These are phyloP conservation scores for Cryphonectria naterciae DNA, from an alignment of 2,329 filamentous ascomycete genomes.

Conservation along the genomic window DNA sequence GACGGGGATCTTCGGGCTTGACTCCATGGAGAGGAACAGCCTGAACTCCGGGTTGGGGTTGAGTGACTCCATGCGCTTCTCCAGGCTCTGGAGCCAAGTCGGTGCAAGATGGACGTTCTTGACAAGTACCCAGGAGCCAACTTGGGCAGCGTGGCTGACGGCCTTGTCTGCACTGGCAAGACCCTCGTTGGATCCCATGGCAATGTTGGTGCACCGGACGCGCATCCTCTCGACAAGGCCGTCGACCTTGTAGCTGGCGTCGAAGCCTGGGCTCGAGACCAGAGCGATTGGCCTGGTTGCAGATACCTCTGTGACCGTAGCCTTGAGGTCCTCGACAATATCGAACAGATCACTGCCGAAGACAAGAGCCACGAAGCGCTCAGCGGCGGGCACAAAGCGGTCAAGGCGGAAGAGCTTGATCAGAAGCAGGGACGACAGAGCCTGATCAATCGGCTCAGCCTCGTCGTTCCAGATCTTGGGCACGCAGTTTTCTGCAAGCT, in stretches of 20 bases:
- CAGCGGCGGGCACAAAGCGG: conserved; percentile 88
- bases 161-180: conserved; percentile 93
- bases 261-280: conserved; percentile 93
- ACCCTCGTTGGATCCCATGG: conserved; percentile 98
- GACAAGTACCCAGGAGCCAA: conserved; percentile 93
- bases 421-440: conserved; percentile 81
- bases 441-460: conserved; percentile 70
- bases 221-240: conserved; percentile 83
- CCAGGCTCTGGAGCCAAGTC: conserved; percentile 93
- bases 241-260: conserved; percentile 99
- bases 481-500: conserved; percentile 82
- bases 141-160: conserved; percentile 87
- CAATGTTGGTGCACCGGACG: conserved; percentile 90
- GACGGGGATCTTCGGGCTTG: conserved; percentile 93
- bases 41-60: conserved; percentile 93
- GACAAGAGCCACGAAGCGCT: conserved; percentile 84
- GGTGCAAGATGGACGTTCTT: conserved; percentile 98
- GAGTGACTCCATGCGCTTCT: conserved; percentile 94
- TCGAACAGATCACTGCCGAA: conserved; percentile 86
- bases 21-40: conserved; percentile 97
- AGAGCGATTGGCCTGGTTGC: conserved; percentile 86
- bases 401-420: conserved; percentile 96
- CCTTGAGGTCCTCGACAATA: conserved; percentile 80
- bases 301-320: conserved; percentile 82
- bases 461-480: conserved; percentile 74